Conservation (phyloP, 495 filamentous ascomycete genomes). For the Tricharina praecox region DNA sequence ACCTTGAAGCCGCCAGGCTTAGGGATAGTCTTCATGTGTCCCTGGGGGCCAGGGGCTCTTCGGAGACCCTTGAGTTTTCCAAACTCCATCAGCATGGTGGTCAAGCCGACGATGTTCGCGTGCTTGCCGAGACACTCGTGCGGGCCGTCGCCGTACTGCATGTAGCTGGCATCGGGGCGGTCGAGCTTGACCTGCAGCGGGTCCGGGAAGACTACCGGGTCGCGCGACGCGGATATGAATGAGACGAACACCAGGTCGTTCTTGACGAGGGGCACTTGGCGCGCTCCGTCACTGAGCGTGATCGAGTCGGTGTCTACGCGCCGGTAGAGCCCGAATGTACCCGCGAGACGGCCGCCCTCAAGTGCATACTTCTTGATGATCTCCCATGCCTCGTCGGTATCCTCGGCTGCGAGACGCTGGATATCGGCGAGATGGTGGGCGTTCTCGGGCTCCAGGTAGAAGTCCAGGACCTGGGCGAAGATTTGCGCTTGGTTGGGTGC, state of each 20-base stretch:
- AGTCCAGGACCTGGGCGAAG: constrained; percentile 65
- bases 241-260: constrained; percentile 34
- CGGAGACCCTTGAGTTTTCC: constrained; percentile 42
- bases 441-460: constrained; percentile 40
- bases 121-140: constrained; percentile 39
- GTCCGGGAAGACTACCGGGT: constrained; percentile 49
- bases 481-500: constrained; percentile 57
- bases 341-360: constrained; percentile 36
- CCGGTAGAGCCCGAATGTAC: constrained; percentile 27
- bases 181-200: constrained; percentile 47
- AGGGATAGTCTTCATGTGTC: constrained; percentile 54
- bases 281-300: constrained; percentile 9
- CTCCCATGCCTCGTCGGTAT: constrained; percentile 19
- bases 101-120: constrained; percentile 45
- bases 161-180: constrained; percentile 50
- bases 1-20: constrained; percentile 42
- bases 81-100: constrained; percentile 38
- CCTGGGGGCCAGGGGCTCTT: constrained; percentile 50
- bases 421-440: constrained; percentile 35
- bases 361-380: constrained; percentile 32
- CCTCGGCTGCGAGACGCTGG: constrained; percentile 29
- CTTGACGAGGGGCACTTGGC: constrained; percentile 15
- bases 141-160: constrained; percentile 43
- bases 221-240: constrained; percentile 45
- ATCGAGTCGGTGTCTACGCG: constrained; percentile 15